Evolutionary conservation across 768 basidiomycete genomes (phyloP), one percentile per base, ranked within the genome.

Genomic region (Lactarius akahatsu): DNA sequence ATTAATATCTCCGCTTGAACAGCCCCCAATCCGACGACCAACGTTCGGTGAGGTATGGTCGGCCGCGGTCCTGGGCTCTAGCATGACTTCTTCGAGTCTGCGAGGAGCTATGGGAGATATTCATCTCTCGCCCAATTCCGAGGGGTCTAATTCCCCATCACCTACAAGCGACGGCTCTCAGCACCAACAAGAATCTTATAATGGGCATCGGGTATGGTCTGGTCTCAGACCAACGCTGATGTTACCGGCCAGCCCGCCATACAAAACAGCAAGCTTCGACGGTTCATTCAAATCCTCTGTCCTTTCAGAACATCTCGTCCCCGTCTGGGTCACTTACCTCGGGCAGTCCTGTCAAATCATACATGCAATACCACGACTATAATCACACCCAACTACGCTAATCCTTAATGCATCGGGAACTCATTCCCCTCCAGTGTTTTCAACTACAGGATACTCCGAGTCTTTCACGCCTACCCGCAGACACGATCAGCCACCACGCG

Each of bases 41-140:
- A 66, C 71, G 28, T 69, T 68, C 7, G 61, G 67, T n/a, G 68
- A 69, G 23, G 73, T n/a, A 71, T 47, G 41, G 69, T 30, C 69
- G 76, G 52, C 74, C 73, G 65, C 75, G 76, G 61, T 74, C 79
- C 38, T 74, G 56, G 75, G 78, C 23, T 81, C 85, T 0, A 81
- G 81, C 58, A 83, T 80, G 62, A 70, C 76, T 10, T 76, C 79
- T 1, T 83, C 81, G 50, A 80, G 79, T 69, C 77, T 91, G 64
- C 84, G 83, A 32, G 86, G 86, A 64, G 87, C 89, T 30, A 84
- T 90, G 76, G 86, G 85, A 59, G 85, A 87, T 59, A 66, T 79
- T 32, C 76, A 79, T 74, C 72, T 80, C 45, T 77, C 77, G 16
- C 76, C 77, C 10, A 78, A 77, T 34, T 67, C 71, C 71, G 34